Conservation (phyloP, 2,329 filamentous ascomycete species). For the Aspergillus persii region DNA sequence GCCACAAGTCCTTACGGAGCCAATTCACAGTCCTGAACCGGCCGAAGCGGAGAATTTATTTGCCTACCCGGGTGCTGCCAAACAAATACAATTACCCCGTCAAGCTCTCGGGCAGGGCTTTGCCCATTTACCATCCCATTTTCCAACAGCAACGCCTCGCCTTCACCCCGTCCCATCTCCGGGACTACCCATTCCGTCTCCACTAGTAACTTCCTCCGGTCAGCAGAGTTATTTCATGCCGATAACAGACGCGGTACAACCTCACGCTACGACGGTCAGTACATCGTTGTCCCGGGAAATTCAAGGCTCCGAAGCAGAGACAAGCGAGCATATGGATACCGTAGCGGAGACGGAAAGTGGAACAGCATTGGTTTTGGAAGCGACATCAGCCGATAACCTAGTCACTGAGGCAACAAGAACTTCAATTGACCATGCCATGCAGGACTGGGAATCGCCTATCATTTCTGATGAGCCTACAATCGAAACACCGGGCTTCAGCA, state of each 20-base stretch:
- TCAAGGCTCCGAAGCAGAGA: background rate
- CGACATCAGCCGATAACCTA: background rate
- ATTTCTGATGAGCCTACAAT: background rate
- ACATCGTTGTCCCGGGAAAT: conserved; percentile 1
- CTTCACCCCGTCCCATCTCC: conserved; percentile 40
- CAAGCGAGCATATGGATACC: background rate
- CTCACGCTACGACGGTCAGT: conserved; percentile 6
- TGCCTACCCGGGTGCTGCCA: conserved; percentile 1
- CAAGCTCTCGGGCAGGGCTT: conserved; percentile 1
- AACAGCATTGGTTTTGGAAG: background rate
- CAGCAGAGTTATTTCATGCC: conserved; percentile 33
- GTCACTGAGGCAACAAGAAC: background rate
- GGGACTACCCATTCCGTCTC: conserved; percentile 40
- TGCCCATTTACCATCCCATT: conserved; percentile 8
- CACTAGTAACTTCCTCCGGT: conserved; percentile 31
- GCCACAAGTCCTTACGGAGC: conserved; percentile 13
- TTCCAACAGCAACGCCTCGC: conserved; percentile 36
- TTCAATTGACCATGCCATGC: background rate
- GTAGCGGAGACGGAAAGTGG: background rate
- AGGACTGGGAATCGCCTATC: background rate
- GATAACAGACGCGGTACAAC: conserved; percentile 11
- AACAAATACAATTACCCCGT: background rate
- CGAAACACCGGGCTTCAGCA: background rate
- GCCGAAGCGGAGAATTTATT: conserved; percentile 7
- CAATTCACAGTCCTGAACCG: conserved; percentile 2